phyloP scores from a whole-genome alignment of 2,329 filamentous ascomycete species.

The Dactylellina sp. region DNA sequence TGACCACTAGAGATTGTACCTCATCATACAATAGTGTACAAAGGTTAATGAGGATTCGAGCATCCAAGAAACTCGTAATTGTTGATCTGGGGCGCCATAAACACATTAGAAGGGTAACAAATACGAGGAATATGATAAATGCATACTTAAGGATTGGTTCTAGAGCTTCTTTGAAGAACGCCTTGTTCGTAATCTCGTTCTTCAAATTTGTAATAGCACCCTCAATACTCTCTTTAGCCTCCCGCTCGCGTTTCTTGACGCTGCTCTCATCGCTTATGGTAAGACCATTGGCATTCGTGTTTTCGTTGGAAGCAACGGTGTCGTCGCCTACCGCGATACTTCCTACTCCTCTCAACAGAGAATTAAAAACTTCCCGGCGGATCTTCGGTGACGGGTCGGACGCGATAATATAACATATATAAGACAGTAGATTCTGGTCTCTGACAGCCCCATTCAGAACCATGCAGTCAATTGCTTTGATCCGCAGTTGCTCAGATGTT shows the following conservation, averaged over 20 bases:
- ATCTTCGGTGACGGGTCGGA: constrained; percentile 75
- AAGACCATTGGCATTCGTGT: constrained; percentile 64
- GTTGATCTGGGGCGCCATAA: constrained; percentile 63
- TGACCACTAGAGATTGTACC: constrained; percentile 66
- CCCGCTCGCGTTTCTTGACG: constrained; percentile 65
- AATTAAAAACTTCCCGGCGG: constrained; percentile 71
- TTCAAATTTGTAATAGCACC: constrained; percentile 67
- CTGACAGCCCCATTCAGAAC: constrained; percentile 73
- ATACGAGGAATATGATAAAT: neutral
- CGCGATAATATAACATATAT: constrained; percentile 71
- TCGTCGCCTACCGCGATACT: constrained; percentile 74
- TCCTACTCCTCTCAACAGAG: constrained; percentile 72
- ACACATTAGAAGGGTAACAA: constrained; percentile 21
- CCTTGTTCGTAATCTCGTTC: constrained; percentile 66
- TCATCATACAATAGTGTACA: constrained; percentile 68
- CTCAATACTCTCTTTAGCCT: constrained; percentile 67
- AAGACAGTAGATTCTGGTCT: constrained; percentile 69
- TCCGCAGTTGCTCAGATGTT: constrained; percentile 72
- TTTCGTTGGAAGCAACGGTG: constrained; percentile 43
- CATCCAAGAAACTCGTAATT: constrained; percentile 67
- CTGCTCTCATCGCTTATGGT: constrained; percentile 67
- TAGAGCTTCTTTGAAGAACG: constrained; percentile 65
- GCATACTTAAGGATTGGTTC: constrained; percentile 66
- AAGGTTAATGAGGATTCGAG: constrained; percentile 68
- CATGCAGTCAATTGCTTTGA: constrained; percentile 75